Evolutionary conservation across 495 filamentous ascomycete genomes (phyloP).

Genomic region (Amphirosellinia nigrospora): DNA sequence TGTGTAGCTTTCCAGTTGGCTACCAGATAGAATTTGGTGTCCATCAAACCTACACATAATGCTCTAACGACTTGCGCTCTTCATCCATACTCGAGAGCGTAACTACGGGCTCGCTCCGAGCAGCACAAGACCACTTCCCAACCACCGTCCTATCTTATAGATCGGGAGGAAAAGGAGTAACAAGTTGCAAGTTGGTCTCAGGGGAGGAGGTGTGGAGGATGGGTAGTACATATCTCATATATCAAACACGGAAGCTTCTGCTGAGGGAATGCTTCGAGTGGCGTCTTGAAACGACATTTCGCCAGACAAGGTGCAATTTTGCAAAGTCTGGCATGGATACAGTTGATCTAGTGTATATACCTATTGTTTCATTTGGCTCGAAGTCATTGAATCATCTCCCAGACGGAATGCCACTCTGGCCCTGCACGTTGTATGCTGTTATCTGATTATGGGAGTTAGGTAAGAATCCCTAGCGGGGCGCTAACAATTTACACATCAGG

Average conservation of each 20-base stretch:
- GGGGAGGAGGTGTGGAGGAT: background rate
- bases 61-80: too few relatives aligned
- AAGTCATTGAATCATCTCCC: background rate
- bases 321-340: background rate
- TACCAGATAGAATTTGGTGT: background rate
- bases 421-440: background rate
- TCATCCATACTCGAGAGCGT: too few relatives aligned
- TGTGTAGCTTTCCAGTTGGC: background rate
- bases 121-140: too few relatives aligned
- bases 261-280: background rate
- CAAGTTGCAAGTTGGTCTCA: background rate
- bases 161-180: too few relatives aligned
- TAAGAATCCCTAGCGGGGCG: background rate
- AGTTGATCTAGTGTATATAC: background rate
- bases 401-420: background rate
- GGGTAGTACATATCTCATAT: background rate
- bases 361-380: background rate
- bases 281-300: background rate
- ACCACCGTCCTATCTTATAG: too few relatives aligned
- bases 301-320: background rate
- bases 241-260: background rate
- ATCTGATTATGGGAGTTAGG: background rate
- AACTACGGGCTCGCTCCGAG: too few relatives aligned
- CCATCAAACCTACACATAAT: too few relatives aligned
- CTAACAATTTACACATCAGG: background rate